These are phyloP conservation scores for Fusarium sp. DNA, from an alignment of 2,329 filamentous ascomycete genomes.

Conservation along the genomic window DNA sequence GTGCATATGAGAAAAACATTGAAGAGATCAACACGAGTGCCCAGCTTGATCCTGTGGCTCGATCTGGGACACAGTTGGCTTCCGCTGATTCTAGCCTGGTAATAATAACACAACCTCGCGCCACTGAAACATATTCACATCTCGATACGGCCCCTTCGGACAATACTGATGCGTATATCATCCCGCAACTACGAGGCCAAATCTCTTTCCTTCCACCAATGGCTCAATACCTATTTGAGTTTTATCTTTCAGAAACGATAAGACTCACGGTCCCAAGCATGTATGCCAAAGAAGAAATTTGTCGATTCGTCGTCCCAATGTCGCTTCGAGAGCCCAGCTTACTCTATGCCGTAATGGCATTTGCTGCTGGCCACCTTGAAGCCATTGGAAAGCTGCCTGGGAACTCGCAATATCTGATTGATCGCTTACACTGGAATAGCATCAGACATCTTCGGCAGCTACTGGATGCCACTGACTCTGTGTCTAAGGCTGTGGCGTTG, in stretches of 20 bases:
- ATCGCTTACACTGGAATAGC: slow-evolving; percentile 24
- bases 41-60: neutral
- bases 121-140: neutral
- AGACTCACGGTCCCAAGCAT: slow-evolving; percentile 36
- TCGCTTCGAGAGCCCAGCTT: slow-evolving; percentile 29
- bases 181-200: neutral
- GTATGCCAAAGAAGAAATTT: slow-evolving; percentile 31
- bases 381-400: slow-evolving; percentile 1
- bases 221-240: slow-evolving; percentile 31
- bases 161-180: neutral
- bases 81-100: neutral
- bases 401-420: slow-evolving; percentile 14
- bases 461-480: slow-evolving; percentile 1
- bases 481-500: slow-evolving; percentile 17
- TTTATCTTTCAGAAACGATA: slow-evolving; percentile 38
- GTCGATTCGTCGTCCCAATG: slow-evolving; percentile 37
- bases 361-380: slow-evolving; percentile 31
- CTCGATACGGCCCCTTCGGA: too few relatives aligned
- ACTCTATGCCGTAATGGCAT: slow-evolving; percentile 35
- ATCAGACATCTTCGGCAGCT: slow-evolving; percentile 17
- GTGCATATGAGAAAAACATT: neutral
- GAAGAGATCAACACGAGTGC: neutral
- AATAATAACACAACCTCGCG: neutral
- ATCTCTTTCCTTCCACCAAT: slow-evolving; percentile 18
- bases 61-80: neutral